phyloP scores from a whole-genome alignment of 208 protist genomes.

The Crithidia brevicula region DNA sequence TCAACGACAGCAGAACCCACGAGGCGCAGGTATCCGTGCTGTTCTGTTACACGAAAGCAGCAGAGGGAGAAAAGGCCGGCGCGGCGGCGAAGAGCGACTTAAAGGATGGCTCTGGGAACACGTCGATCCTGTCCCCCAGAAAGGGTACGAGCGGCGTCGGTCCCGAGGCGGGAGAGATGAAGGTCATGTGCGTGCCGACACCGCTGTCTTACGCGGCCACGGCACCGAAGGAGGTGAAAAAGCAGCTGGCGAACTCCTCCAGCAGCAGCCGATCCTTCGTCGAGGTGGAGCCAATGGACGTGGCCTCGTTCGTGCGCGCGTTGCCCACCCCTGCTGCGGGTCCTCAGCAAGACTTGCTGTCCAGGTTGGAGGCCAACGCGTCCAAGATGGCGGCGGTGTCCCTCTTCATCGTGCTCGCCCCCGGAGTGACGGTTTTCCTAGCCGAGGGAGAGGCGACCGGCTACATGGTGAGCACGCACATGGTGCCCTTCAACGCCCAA shows the following conservation, averaged over 20 bases:
- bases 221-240: constrained; percentile 13
- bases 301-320: background rate
- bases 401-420: constrained; percentile 41
- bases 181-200: constrained; percentile 32
- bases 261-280: constrained; percentile 36
- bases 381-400: constrained; percentile 10
- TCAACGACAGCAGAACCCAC: constrained; percentile 64
- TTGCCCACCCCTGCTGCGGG: constrained; percentile 14
- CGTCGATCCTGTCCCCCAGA: constrained; percentile 1
- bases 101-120: background rate
- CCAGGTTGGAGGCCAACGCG: constrained; percentile 9
- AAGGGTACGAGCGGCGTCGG: background rate
- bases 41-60: constrained; percentile 28
- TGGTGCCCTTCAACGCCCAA: constrained; percentile 36
- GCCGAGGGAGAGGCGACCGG: constrained; percentile 34
- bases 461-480: constrained; percentile 34
- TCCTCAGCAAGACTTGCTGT: constrained; percentile 12
- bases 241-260: constrained; percentile 8
- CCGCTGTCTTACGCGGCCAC: constrained; percentile 18
- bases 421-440: constrained; percentile 35
- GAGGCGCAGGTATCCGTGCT: constrained; percentile 50
- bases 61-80: background rate
- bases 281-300: constrained; percentile 20
- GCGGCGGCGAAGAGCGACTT: background rate
- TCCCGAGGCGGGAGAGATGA: constrained; percentile 13